Evolutionary conservation across 1,284 basidiomycete species (phyloP).

Genomic region (Takashimella tepidaria): DNA sequence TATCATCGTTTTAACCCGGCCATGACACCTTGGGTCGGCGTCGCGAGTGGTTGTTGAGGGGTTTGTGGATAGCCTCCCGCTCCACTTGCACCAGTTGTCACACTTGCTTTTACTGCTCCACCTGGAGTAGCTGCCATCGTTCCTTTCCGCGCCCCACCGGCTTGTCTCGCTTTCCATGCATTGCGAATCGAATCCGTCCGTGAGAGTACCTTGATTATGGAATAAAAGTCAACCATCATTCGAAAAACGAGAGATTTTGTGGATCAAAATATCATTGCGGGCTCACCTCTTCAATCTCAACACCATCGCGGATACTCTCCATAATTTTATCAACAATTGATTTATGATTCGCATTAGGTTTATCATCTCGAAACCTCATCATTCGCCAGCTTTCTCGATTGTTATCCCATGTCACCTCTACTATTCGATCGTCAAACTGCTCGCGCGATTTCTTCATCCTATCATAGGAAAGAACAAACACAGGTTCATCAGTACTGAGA

Average conservation of each 20-base stretch:
- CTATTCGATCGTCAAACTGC: constrained; percentile 86
- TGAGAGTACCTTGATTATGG: constrained; percentile 36
- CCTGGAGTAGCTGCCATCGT: background rate
- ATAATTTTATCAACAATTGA: constrained; percentile 78
- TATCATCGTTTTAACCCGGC: constrained; percentile 29
- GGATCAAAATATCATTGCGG: too few relatives aligned
- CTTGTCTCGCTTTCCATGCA: constrained; percentile 38
- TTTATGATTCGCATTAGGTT: constrained; percentile 79
- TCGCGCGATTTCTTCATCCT: constrained; percentile 81
- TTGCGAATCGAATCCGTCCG: constrained; percentile 34
- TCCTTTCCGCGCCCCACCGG: constrained; percentile 5
- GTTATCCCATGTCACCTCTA: constrained; percentile 88
- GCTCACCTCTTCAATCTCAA: constrained; percentile 73
- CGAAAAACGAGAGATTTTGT: too few relatives aligned
- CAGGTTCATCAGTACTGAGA: background rate
- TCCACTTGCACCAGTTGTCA: background rate
- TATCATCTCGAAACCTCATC: constrained; percentile 89
- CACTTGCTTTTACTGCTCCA: background rate
- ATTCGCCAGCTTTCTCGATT: constrained; percentile 66
- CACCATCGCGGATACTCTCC: constrained; percentile 80
- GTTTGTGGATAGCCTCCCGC: constrained; percentile 6
- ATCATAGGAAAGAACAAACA: constrained; percentile 9
- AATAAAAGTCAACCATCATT: background rate
- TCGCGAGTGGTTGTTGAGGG: constrained; percentile 1
- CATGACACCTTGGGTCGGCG: constrained; percentile 18